Base-by-base conservation (phyloP, 306 rosid species). In the Canavalia gladiata region DNA sequence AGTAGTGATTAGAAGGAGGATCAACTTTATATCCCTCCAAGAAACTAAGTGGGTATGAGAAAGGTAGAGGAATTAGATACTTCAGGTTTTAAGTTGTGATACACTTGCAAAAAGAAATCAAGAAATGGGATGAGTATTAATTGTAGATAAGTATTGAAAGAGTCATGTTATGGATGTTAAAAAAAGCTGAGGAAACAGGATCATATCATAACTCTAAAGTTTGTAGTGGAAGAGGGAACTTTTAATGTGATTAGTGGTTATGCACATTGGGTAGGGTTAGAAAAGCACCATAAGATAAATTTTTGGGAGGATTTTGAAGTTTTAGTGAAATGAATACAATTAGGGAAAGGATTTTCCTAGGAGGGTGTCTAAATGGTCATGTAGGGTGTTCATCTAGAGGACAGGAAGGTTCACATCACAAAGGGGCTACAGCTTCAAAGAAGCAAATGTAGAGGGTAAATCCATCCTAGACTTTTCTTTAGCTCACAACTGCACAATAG, bases 191-290 rank as follows among this genome's bases (percentile, higher is more conserved):
- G 41, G 66, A 31, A 18, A 18, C 25, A 18, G 25, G 18, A 31
- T 59, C 34, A 28, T 25, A 62, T 62, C 68, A 62, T 11, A 18
- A 31, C 34, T 62, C 68, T 34, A 62, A 62, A 4, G 1, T 9
- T 62, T 62, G 43, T 34, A 34, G 45, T 5, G 45, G 68, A 62
- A 62, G 68, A 28, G 68, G 68, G 11, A 43, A 62, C 68, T 43
- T 62, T 34, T 33, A 4, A 34, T 34, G 34, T 62, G 18, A 10
- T 10, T 42, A 62, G 25, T 34, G 34, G 42, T 60, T 60, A 11
- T 10, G 3, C 67, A 60, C 43, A n/a, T 6, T 3, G 11, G 41
- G 18, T 31, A 33, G 1, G 42, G 33, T 33, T 33, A 33, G 65
- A 9, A 4, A 18, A 18, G 25, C 3, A 31, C 7, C 2, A 4